phyloP scores from a whole-genome alignment of 257 asterid genomes.

The Misopates orontium region DNA sequence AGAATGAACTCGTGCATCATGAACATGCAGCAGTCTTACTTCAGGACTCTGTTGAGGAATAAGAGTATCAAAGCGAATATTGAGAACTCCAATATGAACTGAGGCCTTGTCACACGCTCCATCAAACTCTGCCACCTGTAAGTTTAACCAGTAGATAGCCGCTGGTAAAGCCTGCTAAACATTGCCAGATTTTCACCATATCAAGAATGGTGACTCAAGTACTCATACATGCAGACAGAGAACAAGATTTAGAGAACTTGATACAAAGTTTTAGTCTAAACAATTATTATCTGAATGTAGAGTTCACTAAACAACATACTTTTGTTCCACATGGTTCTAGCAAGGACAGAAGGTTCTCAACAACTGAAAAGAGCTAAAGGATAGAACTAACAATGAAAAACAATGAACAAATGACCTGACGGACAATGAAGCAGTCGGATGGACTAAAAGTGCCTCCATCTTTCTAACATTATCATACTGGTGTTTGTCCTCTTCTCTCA shows the following conservation, averaged over 20 bases:
- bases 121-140: conserved; percentile 82
- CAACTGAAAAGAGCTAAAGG: no score
- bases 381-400: no score
- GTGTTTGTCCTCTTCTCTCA: no score
- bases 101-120: conserved; percentile 41
- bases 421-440: no score
- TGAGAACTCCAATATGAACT: conserved; percentile 57
- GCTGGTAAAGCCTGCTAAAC: conserved; percentile 96
- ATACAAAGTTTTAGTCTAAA: no score
- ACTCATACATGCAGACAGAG: conserved; percentile 25
- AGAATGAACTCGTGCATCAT: no score
- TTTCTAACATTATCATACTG: no score
- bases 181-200: conserved; percentile 70
- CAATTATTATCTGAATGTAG: neutral
- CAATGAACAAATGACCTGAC: no score
- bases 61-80: conserved; percentile 49
- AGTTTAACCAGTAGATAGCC: conserved; percentile 97
- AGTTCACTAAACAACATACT: neutral
- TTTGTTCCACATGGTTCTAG: neutral
- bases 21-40: conserved; percentile 21
- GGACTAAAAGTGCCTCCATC: no score
- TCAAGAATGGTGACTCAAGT: conserved; percentile 51
- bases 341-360: no score
- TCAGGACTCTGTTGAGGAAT: conserved; percentile 49
- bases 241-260: no score